Evolutionary conservation across 371 early-diverging fungal species (phyloP).

Genomic region (Apophysomyces variabilis): DNA sequence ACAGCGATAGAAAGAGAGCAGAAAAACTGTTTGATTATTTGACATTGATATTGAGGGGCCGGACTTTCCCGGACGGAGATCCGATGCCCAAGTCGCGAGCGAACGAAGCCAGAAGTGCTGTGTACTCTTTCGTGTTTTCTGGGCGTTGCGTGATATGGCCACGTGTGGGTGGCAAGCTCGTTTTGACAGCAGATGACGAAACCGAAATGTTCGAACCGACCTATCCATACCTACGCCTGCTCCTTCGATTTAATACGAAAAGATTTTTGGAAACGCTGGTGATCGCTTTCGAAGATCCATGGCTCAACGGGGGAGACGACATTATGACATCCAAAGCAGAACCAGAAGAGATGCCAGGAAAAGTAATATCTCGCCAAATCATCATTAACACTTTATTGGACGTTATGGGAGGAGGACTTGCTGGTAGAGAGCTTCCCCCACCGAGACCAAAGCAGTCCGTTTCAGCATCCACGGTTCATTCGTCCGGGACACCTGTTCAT

Average conservation of each 20-base stretch:
- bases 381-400: constrained; percentile 75
- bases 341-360: constrained; percentile 64
- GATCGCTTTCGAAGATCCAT: constrained; percentile 72
- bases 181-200: constrained; percentile 62
- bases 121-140: constrained; percentile 81
- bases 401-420: constrained; percentile 55
- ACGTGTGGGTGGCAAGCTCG: constrained; percentile 58
- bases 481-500: constrained; percentile 17
- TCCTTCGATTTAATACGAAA: constrained; percentile 68
- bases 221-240: constrained; percentile 74
- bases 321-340: constrained; percentile 54
- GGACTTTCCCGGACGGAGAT: constrained; percentile 71
- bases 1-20: constrained; percentile 41
- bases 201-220: constrained; percentile 67
- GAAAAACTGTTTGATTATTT: constrained; percentile 79
- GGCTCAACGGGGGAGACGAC: constrained; percentile 68
- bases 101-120: constrained; percentile 69
- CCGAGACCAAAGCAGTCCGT: constrained; percentile 48
- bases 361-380: constrained; percentile 74
- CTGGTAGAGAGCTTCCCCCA: constrained; percentile 34
- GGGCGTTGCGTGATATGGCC: constrained; percentile 78
- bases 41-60: constrained; percentile 71
- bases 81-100: constrained; percentile 57
- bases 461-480: constrained; percentile 15
- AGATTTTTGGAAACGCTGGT: constrained; percentile 72